A percentile compares a stretch with the other conserved stretches of the same genome.
Evolutionary conservation across 1,284 basidiomycete genomes (phyloP).

Genomic region (Boletus semigastroideus): DNA sequence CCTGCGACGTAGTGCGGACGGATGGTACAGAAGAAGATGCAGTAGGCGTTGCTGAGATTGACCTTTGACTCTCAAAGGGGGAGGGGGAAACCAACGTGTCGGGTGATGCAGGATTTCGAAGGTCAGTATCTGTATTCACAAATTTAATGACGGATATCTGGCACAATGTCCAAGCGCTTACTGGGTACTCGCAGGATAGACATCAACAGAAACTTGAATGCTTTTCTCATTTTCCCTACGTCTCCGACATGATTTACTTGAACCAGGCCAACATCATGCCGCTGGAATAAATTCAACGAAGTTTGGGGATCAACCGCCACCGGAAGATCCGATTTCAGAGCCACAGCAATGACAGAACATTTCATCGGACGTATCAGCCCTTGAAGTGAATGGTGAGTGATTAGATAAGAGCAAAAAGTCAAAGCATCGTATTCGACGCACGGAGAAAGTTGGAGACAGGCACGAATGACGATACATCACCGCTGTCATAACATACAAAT

Average conservation of each 20-base stretch:
- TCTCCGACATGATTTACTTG: constrained; percentile 56
- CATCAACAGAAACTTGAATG: constrained; percentile 65
- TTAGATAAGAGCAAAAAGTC: constrained; percentile 3
- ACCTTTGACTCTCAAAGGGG: constrained; percentile 49
- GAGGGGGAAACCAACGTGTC: constrained; percentile 50
- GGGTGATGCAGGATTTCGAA: constrained; percentile 72
- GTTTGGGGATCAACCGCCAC: constrained; percentile 54
- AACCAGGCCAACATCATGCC: constrained; percentile 68
- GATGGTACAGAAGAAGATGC: constrained; percentile 40
- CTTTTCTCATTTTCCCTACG: constrained; percentile 59
- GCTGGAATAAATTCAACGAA: constrained; percentile 47
- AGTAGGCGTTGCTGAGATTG: constrained; percentile 47
- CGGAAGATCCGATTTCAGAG: constrained; percentile 72
- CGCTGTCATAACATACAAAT: constrained; percentile 74
- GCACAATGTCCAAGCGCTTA: constrained; percentile 30
- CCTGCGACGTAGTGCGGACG: constrained; percentile 32
- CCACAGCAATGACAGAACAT: constrained; percentile 64
- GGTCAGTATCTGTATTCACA: constrained; percentile 36
- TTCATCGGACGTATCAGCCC: constrained; percentile 55
- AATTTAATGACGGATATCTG: constrained; percentile 6
- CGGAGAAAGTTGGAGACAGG: constrained; percentile 64
- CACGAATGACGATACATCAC: constrained; percentile 55
- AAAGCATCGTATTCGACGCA: constrained; percentile 36
- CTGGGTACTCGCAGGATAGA: constrained; percentile 56
- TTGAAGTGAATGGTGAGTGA: constrained; percentile 31